Evolutionary conservation across 2,329 filamentous ascomycete genomes (phyloP).

Genomic region (Colletotrichum agaves): DNA sequence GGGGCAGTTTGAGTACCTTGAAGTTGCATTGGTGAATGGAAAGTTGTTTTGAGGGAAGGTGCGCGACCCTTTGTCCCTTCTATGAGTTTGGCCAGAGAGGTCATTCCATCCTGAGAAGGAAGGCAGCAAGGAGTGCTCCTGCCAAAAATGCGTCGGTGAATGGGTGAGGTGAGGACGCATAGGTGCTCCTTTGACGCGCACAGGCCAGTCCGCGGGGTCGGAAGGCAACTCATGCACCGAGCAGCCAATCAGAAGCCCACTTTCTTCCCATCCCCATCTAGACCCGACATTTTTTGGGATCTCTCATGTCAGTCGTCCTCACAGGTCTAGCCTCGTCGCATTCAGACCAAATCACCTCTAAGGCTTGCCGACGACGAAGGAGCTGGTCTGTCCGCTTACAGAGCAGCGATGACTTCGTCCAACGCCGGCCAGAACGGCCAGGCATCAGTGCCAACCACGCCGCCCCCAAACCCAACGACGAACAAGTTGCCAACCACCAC

Average conservation of each 20-base stretch:
- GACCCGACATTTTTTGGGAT: conserved; percentile 38
- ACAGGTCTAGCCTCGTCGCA: conserved; percentile 35
- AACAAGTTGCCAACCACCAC: conserved; percentile 10
- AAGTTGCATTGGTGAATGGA: no score
- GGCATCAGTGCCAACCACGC: conserved; percentile 40
- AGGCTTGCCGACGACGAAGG: conserved; percentile 58
- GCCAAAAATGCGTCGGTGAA: neutral
- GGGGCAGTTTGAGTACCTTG: no score
- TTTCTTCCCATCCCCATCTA: conserved; percentile 34
- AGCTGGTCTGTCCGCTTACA: conserved; percentile 57
- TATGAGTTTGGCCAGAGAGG: neutral
- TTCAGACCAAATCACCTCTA: conserved; percentile 35
- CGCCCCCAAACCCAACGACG: conserved; percentile 37
- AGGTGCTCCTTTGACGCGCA: no score
- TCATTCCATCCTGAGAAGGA: neutral
- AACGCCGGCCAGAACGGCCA: conserved; percentile 53
- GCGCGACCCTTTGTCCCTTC: neutral
- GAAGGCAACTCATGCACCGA: conserved; percentile 19
- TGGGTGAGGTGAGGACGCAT: neutral
- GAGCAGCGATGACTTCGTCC: conserved; percentile 72
- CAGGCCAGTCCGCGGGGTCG: neutral
- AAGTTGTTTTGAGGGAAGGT: neutral
- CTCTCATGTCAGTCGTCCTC: conserved; percentile 32
- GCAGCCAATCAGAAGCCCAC: conserved; percentile 33
- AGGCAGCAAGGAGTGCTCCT: conserved; percentile 1